Base-by-base conservation (phyloP, 768 basidiomycete genomes). In the Solioccasus polychromus region DNA sequence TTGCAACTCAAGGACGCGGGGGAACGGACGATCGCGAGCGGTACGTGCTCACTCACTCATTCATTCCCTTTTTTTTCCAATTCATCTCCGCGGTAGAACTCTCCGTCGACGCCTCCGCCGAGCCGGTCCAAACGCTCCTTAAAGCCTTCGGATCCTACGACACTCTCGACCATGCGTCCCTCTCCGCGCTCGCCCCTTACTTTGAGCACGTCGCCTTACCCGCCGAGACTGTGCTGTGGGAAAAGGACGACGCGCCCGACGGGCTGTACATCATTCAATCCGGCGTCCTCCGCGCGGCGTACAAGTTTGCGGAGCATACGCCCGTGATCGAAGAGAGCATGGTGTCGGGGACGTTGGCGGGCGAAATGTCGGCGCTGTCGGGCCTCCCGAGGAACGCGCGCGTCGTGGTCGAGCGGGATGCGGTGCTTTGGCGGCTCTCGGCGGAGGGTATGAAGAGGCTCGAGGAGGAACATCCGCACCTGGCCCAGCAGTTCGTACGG, bases 291-390 rank as follows among this genome's bases (percentile, higher is more conserved):
- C 75, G 88, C 9, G 95, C 94, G 0, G 77, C 76, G 17, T 98
- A 97, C 67, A 66, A 71, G 35, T 94, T 92, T 60, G 81, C 80
- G 3, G 81, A 81, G 39, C 79, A 87, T 52, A 69, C 78, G 6
- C 76, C 78, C 20, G 62, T 68, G 5, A 81, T 92, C 39, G 85
- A 88, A 58, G 92, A 95, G 68, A 89, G 87, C 2, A 95, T 95
- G 92, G 90, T 94, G 0, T 82, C 91, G 4, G 94, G 93, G 3
- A 92, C 92, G 0, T 70, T 97, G 3, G 91, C 94, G 9, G 95
- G 95, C 1, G 95, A 97, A 66, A 65, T 99, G 42, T 85, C 90
- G 0, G 88, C 87, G 29, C 69, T 99, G 11, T 83, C 92, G 8
- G 82, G 81, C 18, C 73, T 85, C 17, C 75, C 81, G 15, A 75